Evolutionary conservation across 192 early-diverging fungal genomes (phyloP), one percentile per base, ranked within the genome.

Genomic region (Mortierella alpina): DNA sequence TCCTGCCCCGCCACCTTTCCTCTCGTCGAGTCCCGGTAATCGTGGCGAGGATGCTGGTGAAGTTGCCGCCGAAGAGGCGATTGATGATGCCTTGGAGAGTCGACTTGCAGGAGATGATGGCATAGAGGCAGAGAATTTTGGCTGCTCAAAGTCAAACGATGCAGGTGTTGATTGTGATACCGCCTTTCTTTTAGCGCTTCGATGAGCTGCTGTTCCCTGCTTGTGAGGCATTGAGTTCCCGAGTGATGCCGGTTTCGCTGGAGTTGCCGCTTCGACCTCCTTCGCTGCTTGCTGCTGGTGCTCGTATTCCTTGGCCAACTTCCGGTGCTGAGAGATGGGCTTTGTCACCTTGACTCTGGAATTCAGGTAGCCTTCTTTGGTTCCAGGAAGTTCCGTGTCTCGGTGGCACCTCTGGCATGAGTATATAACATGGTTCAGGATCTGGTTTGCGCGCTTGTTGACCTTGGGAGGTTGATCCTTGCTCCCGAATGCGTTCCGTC

Each of bases 391-490:
- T 39, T 82, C 68, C 17, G 84, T 82, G 12, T 78, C 69, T 5
- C 67, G 54, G 48, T 85, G 45, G 45, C 84, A 85, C 14, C 67
- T 49, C 42, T 63, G 68, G 59, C 84, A 85, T 14, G 75, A 63
- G 55, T 85, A 85, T n/a, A 73, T 66, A 39, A 82, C 39, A 31
- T 79, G 64, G 52, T 85, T 85, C 52, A 75, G 62, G 46, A 69
- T 13, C 42, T 78, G 70, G 20, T 63, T 73, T 7, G 66, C 22
- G 15, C 69, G 70, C 12, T 68, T 68, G n/a, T 70, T 54, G 2
- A 57, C 7, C 20, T 74, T 66, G 55, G 23, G 23, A 14, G 39
- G 31, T 54, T 59, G 39, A 31, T 31, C 31, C 31, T 3, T 31
- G 31, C 3, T 61, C 5, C 44, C 52, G 17, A 47, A 14, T 55